Evolutionary conservation across 305 asterid species (phyloP), one percentile per base, ranked within the genome.

Genomic region (Ajuga reptans): DNA sequence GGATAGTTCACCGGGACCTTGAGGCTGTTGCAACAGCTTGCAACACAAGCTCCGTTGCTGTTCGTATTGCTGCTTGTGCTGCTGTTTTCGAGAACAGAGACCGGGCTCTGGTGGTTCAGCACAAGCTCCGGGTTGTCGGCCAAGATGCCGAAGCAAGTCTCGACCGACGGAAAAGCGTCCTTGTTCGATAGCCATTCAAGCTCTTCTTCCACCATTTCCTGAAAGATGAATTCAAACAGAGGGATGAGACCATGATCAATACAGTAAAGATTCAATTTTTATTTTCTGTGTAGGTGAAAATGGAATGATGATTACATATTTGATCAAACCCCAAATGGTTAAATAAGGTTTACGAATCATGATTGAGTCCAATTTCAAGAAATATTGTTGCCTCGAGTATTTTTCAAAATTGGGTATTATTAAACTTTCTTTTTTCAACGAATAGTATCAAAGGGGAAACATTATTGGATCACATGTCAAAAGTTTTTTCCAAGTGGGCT

Each of bases 121-220:
- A 75, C 64, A 3, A 85, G 78, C 37, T 76, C 81, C 8, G 89
- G 95, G 39, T 79, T 80, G 3, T 84, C 91, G 0, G 85, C 57
- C 0, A 89, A 73, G 47, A 85, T 86, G 60, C 82, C 88, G 11
- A 84, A 82, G 80, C 89, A 86, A 0, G 91, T 83, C 66, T 90
- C 96, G 29, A 89, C 83, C 0, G 86, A 42, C 0, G 96, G 96
- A 58, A 89, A 89, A 0, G 96, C 88, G 4, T 87, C 95, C 78
- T 86, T 87, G 82, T 89, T 84, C 10, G 87, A 86, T 21, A 89
- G 56, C 96, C 96, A 87, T 66, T 87, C 95, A 27, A 90, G 78
- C 12, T 87, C 96, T 66, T 90, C 96, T 76, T 87, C 96, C 6
- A 54, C 82, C 53, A 58, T 39, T 15, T 75, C 96, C 92, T 87